phyloP scores from a whole-genome alignment of 1,139 yeast species.

The Debaryomycetaceae sp. region DNA sequence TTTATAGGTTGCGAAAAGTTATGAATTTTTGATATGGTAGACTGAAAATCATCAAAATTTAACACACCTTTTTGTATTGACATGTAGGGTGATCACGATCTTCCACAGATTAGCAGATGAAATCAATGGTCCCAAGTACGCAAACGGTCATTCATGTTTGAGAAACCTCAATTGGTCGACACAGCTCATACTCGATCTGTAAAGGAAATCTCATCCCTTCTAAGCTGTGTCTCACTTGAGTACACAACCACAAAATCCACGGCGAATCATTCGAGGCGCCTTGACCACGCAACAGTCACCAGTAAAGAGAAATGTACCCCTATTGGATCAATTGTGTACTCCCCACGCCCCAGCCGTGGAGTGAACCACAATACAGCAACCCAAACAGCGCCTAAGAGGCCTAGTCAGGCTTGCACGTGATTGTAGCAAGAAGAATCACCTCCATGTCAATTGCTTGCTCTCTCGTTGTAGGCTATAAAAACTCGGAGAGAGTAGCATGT shows the following conservation, averaged over 20 bases:
- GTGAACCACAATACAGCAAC: neutral
- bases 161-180: too few species aligned
- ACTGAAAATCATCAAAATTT: neutral
- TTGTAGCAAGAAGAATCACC: neutral
- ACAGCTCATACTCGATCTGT: neutral
- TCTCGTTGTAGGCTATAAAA: neutral
- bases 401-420: neutral
- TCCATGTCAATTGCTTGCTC: neutral
- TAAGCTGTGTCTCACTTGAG: neutral
- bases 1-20: neutral
- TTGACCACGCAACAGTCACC: too few species aligned
- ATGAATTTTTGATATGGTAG: neutral
- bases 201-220: neutral
- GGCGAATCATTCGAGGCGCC: too few species aligned
- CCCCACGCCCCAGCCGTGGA: too few species aligned
- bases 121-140: too few species aligned
- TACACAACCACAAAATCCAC: neutral
- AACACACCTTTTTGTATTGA: too few species aligned
- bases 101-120: too few species aligned
- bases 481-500: neutral
- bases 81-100: too few species aligned
- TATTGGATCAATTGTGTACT: too few species aligned
- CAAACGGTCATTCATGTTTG: too few species aligned
- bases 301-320: too few species aligned
- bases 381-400: neutral